Evolutionary conservation across 345 rosid species (phyloP), one percentile per base, ranked within the genome.

Genomic region (Leavenworthia alabamica): DNA sequence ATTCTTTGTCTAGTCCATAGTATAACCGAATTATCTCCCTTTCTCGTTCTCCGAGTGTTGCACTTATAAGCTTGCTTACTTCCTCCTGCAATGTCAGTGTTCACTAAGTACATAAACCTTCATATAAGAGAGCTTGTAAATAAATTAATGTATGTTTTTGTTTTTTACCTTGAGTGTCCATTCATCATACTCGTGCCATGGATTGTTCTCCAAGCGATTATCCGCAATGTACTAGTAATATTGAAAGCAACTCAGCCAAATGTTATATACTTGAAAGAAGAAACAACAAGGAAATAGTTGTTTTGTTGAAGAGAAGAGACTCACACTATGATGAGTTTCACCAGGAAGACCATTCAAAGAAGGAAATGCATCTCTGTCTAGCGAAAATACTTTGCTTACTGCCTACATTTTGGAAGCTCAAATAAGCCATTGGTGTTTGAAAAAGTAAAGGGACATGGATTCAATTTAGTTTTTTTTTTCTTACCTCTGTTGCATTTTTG

Each of bases 321-420:
- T 76, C 66, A 93, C 99, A 47, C 94, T 87, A 61, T 89, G 99
- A 66, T 83, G 91, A 29, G 94, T 85, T 74, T 85, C 96, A 54
- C 96, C 96, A 1, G 97, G 94, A 16, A 89, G 80, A 76, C 96
- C 97, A 29, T 82, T 89, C 75, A 87, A 64, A 28, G 88, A 86
- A 56, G 94, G 96, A 75, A 82, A 93, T 41, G 90, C 90, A 62
- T 85, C 96, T 75, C 97, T 83, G 57, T 93, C 99, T 39, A 93
- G 85, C 0, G 99, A 93, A 75, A 82, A 80, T 46, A 89, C 80
- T 83, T 80, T 93, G 64, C 83, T 83, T 23, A 80, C 69, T 7
- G 88, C 96, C 99, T 92, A 68, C 74, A 74, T 29, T 36, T 42
- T 50, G n/a, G 46, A 35, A 53, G 59, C 51, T 20, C 17, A 70